These are phyloP conservation scores for Fusarium coffeatum DNA, from an alignment of 2,329 filamentous ascomycete genomes.

Conservation along the genomic window DNA sequence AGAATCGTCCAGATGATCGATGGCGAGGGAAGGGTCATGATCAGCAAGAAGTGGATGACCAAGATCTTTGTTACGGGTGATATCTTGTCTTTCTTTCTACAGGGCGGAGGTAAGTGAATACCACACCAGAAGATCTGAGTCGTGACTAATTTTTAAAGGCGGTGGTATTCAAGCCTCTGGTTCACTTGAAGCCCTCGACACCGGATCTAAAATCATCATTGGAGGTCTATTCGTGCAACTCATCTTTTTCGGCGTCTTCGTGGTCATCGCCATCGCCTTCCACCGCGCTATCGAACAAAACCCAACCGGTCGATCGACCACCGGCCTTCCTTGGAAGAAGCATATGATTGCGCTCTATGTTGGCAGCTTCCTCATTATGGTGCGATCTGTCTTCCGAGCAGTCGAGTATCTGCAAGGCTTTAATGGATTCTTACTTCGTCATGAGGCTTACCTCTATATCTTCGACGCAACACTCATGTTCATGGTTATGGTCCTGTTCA, in stretches of 20 bases:
- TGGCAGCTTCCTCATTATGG: constrained; percentile 51
- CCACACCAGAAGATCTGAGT: no score
- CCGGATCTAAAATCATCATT: constrained; percentile 60
- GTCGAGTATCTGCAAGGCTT: constrained; percentile 54
- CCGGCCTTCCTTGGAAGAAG: constrained; percentile 47
- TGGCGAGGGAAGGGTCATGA: neutral
- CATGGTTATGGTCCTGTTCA: constrained; percentile 57
- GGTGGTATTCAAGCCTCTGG: constrained; percentile 44
- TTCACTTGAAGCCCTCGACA: constrained; percentile 40
- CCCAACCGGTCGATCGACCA: constrained; percentile 6
- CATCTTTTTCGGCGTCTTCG: constrained; percentile 64
- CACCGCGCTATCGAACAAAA: constrained; percentile 46
- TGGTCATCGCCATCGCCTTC: constrained; percentile 59
- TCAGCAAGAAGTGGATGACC: constrained; percentile 30
- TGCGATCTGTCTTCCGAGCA: constrained; percentile 55
- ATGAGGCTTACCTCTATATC: constrained; percentile 51
- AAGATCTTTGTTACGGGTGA: constrained; percentile 35
- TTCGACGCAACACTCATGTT: constrained; percentile 53
- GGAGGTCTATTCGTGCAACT: constrained; percentile 65
- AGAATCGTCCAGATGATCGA: constrained; percentile 12
- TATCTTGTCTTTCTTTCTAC: constrained; percentile 28
- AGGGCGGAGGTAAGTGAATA: constrained; percentile 23
- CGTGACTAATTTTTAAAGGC: neutral
- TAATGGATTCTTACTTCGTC: constrained; percentile 46
- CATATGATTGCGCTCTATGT: constrained; percentile 42